phyloP scores from a whole-genome alignment of 257 asterid species.

The Salvia rosmarinus region DNA sequence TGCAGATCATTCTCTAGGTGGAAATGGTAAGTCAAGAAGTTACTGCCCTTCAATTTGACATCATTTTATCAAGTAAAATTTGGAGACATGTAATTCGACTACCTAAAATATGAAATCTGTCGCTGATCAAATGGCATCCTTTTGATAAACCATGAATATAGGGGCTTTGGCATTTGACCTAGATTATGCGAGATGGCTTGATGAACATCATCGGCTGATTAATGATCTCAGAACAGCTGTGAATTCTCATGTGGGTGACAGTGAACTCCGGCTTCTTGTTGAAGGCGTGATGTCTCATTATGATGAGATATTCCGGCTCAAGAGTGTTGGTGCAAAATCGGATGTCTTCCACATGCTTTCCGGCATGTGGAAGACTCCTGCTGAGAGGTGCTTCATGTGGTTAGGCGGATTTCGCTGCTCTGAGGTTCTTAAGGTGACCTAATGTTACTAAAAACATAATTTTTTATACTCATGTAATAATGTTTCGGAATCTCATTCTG shows the following conservation, averaged over 20 bases:
- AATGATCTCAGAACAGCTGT: conserved; percentile 73
- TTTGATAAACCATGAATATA: conserved; percentile 18
- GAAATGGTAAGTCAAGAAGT: conserved; percentile 64
- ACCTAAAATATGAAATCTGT: neutral
- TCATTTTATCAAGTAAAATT: no score
- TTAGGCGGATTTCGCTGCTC: conserved; percentile 94
- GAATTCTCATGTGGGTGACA: conserved; percentile 60
- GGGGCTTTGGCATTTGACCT: conserved; percentile 81
- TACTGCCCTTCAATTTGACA: neutral
- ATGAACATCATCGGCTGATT: conserved; percentile 70
- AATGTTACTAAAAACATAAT: neutral
- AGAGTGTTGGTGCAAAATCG: conserved; percentile 62
- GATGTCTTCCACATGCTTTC: conserved; percentile 90
- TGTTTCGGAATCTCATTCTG: neutral
- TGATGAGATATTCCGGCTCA: conserved; percentile 69
- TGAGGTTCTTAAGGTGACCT: conserved; percentile 78
- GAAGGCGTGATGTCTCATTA: conserved; percentile 88
- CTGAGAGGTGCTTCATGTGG: conserved; percentile 98
- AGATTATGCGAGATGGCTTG: conserved; percentile 86
- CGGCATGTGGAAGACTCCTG: conserved; percentile 96
- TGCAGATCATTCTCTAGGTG: conserved; percentile 51
- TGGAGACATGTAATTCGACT: no score
- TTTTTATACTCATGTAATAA: no score
- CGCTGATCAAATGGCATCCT: neutral
- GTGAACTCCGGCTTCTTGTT: conserved; percentile 64